A percentile compares a stretch with the other conserved stretches of the same genome.
Conservation (phyloP, 2,329 filamentous ascomycete species). For the Exophiala bonariae region DNA sequence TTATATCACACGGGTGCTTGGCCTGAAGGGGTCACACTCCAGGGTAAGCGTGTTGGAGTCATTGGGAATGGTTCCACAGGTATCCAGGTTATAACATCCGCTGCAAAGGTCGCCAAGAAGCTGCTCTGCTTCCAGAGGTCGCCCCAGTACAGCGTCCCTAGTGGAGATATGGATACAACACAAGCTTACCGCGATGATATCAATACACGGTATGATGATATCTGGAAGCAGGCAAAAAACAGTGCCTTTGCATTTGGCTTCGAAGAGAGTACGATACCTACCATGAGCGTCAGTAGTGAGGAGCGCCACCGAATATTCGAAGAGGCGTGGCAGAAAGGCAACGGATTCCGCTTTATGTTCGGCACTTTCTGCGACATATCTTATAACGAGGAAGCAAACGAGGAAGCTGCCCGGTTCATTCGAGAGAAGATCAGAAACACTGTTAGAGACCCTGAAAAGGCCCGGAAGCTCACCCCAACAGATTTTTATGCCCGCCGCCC, state of each 20-base stretch:
- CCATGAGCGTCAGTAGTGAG: conserved; percentile 2
- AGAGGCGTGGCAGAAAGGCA: conserved; percentile 33
- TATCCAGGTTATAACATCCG: conserved; percentile 63
- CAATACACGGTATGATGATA: not conserved
- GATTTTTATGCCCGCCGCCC: conserved; percentile 55
- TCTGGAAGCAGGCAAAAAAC: too few relatives aligned
- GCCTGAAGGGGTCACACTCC: conserved; percentile 37
- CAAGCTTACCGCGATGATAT: conserved; percentile 3
- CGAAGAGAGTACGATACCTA: conserved; percentile 24
- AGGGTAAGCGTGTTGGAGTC: conserved; percentile 59
- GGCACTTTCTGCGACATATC: conserved; percentile 39
- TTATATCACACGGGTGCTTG: too few relatives aligned
- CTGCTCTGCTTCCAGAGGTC: conserved; percentile 13
- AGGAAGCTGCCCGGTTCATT: conserved; percentile 39
- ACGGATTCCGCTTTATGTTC: conserved; percentile 40
- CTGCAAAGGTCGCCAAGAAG: conserved; percentile 50
- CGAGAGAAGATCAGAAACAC: conserved; percentile 32
- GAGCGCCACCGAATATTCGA: conserved; percentile 31
- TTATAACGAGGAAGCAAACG: conserved; percentile 38
- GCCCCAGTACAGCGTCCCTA: conserved; percentile 18
- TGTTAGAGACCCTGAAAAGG: conserved; percentile 34
- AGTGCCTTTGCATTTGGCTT: not conserved
- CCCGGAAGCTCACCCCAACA: conserved; percentile 41
- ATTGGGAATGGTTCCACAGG: conserved; percentile 62
- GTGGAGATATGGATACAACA: conserved; percentile 4